Evolutionary conservation across 306 rosid species (phyloP), one percentile per base, ranked within the genome.

Genomic region (Fragaria iinumae): DNA sequence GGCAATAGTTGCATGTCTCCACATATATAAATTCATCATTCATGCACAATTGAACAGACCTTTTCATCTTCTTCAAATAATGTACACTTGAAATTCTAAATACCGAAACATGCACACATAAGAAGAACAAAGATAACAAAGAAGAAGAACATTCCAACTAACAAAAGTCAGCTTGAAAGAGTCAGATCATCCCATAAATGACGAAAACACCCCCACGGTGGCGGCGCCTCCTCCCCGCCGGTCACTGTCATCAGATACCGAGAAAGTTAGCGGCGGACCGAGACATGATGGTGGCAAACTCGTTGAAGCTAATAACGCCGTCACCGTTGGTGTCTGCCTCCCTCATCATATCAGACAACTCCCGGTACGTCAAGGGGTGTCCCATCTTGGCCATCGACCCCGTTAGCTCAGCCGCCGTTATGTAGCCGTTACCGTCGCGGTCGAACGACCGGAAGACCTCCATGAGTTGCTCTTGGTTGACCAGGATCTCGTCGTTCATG

Each of bases 321-420:
- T 93, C 98, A 38, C 97, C 93, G 41, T 93, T 83, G 64, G 83
- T 80, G 20, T 93, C 98, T 6, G 97, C 98, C 56, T 88, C 86
- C 0, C 79, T 73, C 91, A 93, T 91, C 96, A 93, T 91, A 32
- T 81, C 83, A 1, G 91, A 77, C 29, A 93, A 91, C 80, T 93
- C 98, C 1, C 67, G 32, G 76, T 85, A 93, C 21, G 92, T 76
- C 65, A 93, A 76, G 1, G 96, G 97, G 4, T 87, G 97, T 0
- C 98, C 96, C 97, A 93, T 91, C 80, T 87, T 93, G 0, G 98
- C 88, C 98, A 93, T 93, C 5, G 97, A 87, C 1, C 97, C 97
- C 6, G 96, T 96, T 1, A 93, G 91, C 77, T 93, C 98, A 0
- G 90, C 78, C 3, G 96, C 86, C 11, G 97, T 89, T 75, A 93